These are phyloP conservation scores for Paraphoma chrysanthemicola DNA, from an alignment of 2,329 filamentous ascomycete species.

Conservation along the genomic window DNA sequence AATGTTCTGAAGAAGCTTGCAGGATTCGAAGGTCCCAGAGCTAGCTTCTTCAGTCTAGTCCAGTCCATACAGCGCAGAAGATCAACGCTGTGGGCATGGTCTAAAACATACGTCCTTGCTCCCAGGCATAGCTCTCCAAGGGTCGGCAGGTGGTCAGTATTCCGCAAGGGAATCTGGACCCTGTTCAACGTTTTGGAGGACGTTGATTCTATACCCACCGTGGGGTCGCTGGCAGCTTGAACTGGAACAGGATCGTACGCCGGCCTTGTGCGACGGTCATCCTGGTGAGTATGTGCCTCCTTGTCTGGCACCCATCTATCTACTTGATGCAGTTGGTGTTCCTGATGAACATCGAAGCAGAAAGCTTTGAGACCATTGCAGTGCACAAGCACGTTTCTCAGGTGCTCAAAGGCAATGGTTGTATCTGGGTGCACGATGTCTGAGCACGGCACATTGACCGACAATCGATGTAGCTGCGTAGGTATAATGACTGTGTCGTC, in stretches of 20 bases:
- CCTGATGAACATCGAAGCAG: constrained; percentile 11
- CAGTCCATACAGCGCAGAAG: constrained; percentile 16
- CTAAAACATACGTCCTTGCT: constrained; percentile 16
- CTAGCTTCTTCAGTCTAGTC: constrained; percentile 13
- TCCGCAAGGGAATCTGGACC: constrained; percentile 15
- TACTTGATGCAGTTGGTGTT: neutral
- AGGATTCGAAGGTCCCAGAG: constrained; percentile 9
- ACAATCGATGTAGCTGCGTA: constrained; percentile 13
- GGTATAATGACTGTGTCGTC: constrained; percentile 8
- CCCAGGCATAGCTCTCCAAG: constrained; percentile 13
- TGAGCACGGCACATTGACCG: constrained; percentile 11
- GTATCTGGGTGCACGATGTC: neutral
- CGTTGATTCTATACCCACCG: neutral
- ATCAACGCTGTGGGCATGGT: constrained; percentile 8
- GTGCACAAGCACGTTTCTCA: constrained; percentile 16
- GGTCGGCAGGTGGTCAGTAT: constrained; percentile 12
- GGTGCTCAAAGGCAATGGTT: constrained; percentile 5
- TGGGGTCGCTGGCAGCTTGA: neutral
- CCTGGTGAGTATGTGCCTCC: neutral
- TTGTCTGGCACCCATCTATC: neutral
- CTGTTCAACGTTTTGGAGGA: neutral
- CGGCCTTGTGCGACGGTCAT: neutral
- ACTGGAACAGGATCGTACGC: neutral
- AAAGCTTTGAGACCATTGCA: constrained; percentile 13
- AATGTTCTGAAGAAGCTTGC: constrained; percentile 15